A percentile compares a stretch with the other conserved stretches of the same genome.
Evolutionary conservation across 352 stramenopile species (phyloP).

Genomic region (Pythium rhizo-oryzae): DNA sequence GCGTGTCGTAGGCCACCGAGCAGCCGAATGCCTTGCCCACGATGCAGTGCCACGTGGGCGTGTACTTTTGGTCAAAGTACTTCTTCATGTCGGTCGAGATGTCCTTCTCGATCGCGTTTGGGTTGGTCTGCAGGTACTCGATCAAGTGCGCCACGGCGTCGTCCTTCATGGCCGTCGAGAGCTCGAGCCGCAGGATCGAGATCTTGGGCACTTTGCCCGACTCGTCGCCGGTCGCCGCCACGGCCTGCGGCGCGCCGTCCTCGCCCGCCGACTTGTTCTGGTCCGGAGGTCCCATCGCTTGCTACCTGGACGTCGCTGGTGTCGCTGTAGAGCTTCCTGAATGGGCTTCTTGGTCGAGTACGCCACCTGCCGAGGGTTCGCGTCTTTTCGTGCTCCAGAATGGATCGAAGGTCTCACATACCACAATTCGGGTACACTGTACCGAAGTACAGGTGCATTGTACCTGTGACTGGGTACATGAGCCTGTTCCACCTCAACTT

Average conservation of each 20-base stretch:
- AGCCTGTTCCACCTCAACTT: background rate
- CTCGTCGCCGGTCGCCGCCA: conserved; percentile 13
- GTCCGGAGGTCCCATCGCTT: conserved; percentile 54
- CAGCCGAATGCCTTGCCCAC: conserved; percentile 89
- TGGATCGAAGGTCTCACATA: conserved; percentile 1
- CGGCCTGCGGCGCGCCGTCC: conserved; percentile 12
- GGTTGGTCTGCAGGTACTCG: conserved; percentile 42
- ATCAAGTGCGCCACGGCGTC: conserved; percentile 55
- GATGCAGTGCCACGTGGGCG: conserved; percentile 95
- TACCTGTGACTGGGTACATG: background rate
- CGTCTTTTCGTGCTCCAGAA: conserved; percentile 3
- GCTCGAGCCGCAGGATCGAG: conserved; percentile 62
- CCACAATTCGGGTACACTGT: conserved; percentile 2
- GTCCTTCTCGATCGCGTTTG: conserved; percentile 88
- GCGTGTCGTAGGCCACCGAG: conserved; percentile 91
- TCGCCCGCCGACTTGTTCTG: conserved; percentile 37
- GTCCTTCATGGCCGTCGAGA: conserved; percentile 72
- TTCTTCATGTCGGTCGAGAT: conserved; percentile 99
- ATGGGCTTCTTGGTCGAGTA: background rate
- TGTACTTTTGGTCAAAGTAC: conserved; percentile 98
- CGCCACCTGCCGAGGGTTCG: background rate
- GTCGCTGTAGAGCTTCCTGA: background rate
- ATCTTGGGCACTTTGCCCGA: conserved; percentile 62
- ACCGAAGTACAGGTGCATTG: background rate
- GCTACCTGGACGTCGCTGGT: background rate